A percentile compares a stretch with the other conserved stretches of the same genome.
phyloP scores from a whole-genome alignment of 768 basidiomycete genomes.

The Tylopilus vinaceipallidus region DNA sequence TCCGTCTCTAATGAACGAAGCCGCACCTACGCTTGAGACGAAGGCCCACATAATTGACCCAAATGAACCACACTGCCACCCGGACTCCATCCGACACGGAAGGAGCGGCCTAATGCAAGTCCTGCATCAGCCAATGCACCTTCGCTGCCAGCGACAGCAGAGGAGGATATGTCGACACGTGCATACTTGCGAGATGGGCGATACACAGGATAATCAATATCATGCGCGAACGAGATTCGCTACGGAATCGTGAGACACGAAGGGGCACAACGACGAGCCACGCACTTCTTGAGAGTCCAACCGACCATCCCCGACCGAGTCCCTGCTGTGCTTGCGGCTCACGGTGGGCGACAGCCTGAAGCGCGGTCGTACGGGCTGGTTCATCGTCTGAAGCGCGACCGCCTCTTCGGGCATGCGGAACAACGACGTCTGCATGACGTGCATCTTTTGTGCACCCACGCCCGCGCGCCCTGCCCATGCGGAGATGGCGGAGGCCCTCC shows the following conservation, averaged over 20 bases:
- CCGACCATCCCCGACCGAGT: conserved; percentile 72
- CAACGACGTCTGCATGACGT: conserved; percentile 90
- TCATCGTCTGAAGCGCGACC: conserved; percentile 56
- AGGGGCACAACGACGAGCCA: conserved; percentile 10
- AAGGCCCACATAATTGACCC: conserved; percentile 68
- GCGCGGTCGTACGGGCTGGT: conserved; percentile 38
- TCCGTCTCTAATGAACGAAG: conserved; percentile 1
- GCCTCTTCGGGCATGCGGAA: conserved; percentile 78
- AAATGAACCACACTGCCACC: conserved; percentile 72
- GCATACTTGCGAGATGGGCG: conserved; percentile 81
- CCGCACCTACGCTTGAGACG: conserved; percentile 47
- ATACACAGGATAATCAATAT: conserved; percentile 63
- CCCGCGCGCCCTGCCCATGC: conserved; percentile 74
- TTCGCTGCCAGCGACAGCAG: conserved; percentile 64
- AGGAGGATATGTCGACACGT: conserved; percentile 66
- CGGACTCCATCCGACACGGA: conserved; percentile 89
- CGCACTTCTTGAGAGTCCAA: conserved; percentile 60
- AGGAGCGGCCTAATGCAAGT: conserved; percentile 80
- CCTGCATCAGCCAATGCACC: conserved; percentile 76
- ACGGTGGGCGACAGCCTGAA: conserved; percentile 38
- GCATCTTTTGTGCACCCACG: conserved; percentile 84
- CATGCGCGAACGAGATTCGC: conserved; percentile 79
- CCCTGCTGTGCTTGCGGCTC: conserved; percentile 73
- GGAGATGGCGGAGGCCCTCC: conserved; percentile 47
- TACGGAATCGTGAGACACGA: conserved; percentile 29